Evolutionary conservation across 345 rosid species (phyloP).

Genomic region (Eutrema japonicum): DNA sequence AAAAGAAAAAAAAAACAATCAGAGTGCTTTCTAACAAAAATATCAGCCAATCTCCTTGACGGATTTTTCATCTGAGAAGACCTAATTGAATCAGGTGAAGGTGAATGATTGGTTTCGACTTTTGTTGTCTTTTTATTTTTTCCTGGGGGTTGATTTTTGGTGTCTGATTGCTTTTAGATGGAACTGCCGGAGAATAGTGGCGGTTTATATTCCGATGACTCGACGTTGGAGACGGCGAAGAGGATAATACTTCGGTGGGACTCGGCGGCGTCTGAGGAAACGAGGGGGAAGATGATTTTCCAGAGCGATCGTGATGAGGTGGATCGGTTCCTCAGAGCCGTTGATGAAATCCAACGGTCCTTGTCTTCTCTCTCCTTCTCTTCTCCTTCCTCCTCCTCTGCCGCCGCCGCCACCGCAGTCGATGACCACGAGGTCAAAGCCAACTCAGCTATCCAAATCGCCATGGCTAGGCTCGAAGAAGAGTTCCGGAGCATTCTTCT

Average conservation of each 20-base stretch:
- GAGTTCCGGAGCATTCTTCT: constrained; percentile 88
- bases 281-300: constrained; percentile 85
- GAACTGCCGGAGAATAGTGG: constrained; percentile 29
- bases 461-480: constrained; percentile 97
- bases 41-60: constrained; percentile 17
- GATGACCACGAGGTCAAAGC: constrained; percentile 51
- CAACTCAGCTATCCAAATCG: constrained; percentile 84
- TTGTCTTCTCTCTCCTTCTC: constrained; percentile 50
- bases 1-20: neutral
- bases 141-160: neutral
- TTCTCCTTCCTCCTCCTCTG: constrained; percentile 37
- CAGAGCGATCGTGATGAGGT: constrained; percentile 77
- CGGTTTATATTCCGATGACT: constrained; percentile 28
- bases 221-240: constrained; percentile 64
- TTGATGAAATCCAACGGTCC: constrained; percentile 80
- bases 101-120: neutral
- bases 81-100: neutral
- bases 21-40: neutral
- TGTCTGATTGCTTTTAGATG: constrained; percentile 32
- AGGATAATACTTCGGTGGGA: constrained; percentile 86
- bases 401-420: constrained; percentile 7
- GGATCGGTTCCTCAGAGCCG: constrained; percentile 79
- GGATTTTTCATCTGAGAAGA: constrained; percentile 4
- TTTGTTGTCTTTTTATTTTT: neutral
- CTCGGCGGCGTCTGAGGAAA: constrained; percentile 76